These are phyloP conservation scores for Gleditsia sinensis DNA, from an alignment of 306 rosid species.

Conservation along the genomic window DNA sequence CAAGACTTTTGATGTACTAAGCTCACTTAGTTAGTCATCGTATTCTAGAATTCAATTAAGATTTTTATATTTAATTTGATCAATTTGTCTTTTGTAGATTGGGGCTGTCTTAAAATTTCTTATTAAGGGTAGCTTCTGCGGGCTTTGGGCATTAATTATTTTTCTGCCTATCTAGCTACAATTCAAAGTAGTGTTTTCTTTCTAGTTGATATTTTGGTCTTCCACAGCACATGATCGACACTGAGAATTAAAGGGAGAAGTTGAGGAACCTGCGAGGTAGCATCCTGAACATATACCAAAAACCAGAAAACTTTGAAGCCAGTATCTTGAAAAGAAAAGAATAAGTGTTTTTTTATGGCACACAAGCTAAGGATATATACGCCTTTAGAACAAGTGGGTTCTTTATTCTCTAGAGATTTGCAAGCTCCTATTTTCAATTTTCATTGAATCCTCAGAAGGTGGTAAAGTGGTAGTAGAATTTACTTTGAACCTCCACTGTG, in stretches of 20 bases:
- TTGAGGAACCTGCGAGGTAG: not conserved
- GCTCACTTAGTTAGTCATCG: no score
- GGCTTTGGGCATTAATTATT: no score
- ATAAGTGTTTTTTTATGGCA: constrained; percentile 5
- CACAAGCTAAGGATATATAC: constrained; percentile 45
- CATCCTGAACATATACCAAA: not conserved
- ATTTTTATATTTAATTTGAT: no score
- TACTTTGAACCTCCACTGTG: constrained; percentile 38
- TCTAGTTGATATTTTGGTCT: no score
- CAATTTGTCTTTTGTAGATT: no score
- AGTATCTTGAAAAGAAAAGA: not conserved
- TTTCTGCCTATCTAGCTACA: no score
- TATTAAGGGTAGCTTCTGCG: no score
- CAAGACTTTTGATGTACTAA: not conserved
- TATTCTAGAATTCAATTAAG: no score
- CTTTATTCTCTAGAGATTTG: not conserved
- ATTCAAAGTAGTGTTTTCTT: no score
- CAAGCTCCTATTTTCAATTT: not conserved
- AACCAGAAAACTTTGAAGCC: not conserved
- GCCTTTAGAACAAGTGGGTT: not conserved
- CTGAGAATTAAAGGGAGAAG: not conserved
- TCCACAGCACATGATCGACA: no score
- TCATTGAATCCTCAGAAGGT: constrained; percentile 30
- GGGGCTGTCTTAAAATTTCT: no score
- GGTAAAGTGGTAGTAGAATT: constrained; percentile 18